phyloP scores from a whole-genome alignment of 495 filamentous ascomycete genomes.

The Penicillium angulare region DNA sequence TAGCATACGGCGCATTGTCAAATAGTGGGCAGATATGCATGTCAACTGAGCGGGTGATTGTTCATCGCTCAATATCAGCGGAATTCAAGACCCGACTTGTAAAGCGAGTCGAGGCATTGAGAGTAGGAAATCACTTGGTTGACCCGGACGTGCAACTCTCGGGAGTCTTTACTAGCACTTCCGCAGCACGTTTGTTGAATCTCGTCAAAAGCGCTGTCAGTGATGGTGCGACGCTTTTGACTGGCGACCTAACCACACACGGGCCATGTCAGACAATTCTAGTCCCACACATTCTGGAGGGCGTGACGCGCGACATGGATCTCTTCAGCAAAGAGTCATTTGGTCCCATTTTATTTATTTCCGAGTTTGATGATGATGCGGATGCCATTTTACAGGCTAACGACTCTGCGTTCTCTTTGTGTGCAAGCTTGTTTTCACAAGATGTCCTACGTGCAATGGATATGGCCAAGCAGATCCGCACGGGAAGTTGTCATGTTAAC shows the following conservation, averaged over 20 bases:
- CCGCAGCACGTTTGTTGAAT: not conserved
- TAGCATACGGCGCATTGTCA: constrained; percentile 23
- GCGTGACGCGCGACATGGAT: constrained; percentile 26
- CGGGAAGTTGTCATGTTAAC: constrained; percentile 34
- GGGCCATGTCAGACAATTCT: constrained; percentile 8
- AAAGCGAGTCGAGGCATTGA: not conserved
- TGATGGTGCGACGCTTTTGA: constrained; percentile 26
- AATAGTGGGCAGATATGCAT: constrained; percentile 73
- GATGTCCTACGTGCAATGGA: constrained; percentile 31
- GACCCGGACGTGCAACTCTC: not conserved
- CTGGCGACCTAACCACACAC: constrained; percentile 21
- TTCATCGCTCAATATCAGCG: constrained; percentile 36
- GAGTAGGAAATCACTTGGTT: not conserved
- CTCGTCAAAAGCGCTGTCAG: not conserved
- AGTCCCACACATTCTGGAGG: constrained; percentile 26
- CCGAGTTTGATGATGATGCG: constrained; percentile 24
- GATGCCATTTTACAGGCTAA: constrained; percentile 33
- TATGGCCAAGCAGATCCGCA: constrained; percentile 24
- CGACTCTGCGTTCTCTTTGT: constrained; percentile 30
- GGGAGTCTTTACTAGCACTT: not conserved
- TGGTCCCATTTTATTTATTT: constrained; percentile 30
- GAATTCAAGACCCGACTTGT: constrained; percentile 25
- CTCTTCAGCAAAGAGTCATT: constrained; percentile 32
- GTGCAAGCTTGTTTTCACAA: constrained; percentile 30
- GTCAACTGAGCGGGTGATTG: constrained; percentile 75